Evolutionary conservation across 139 green algal species (phyloP).

Genomic region (Chlamydomonas incerta): DNA sequence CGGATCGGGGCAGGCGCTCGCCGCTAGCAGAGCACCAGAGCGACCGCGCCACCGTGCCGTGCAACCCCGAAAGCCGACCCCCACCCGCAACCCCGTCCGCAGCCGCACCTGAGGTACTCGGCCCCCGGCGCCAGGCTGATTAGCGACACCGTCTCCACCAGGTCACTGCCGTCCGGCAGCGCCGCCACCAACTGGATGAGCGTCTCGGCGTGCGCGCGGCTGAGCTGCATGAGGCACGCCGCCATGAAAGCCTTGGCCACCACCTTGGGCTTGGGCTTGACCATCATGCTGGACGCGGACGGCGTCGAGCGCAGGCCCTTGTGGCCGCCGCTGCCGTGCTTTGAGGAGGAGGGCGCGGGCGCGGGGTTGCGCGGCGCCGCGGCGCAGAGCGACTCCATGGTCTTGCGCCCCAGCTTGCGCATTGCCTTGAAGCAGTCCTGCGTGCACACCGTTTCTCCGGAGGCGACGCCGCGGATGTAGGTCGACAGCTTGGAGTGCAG

Average conservation of each 20-base stretch:
- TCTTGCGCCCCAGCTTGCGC: slow-evolving; percentile 31
- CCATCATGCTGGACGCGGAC: slow-evolving; percentile 5
- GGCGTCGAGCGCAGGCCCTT: not conserved
- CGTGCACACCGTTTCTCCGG: slow-evolving; percentile 4
- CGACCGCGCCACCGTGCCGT: too few relatives aligned
- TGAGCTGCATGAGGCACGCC: slow-evolving; percentile 47
- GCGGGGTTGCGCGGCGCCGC: not conserved
- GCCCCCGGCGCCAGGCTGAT: slow-evolving; percentile 2
- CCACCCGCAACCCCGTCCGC: not conserved
- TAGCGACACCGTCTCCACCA: slow-evolving; percentile 29
- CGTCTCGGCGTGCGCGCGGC: slow-evolving; percentile 2
- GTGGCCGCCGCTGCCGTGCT: too few relatives aligned
- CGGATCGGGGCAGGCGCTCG: too few relatives aligned
- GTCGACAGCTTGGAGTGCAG: slow-evolving; percentile 27
- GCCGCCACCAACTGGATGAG: slow-evolving; percentile 19
- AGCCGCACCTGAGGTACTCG: slow-evolving; percentile 39
- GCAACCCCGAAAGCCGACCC: not conserved
- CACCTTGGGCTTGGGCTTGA: not conserved
- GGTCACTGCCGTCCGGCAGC: not conserved
- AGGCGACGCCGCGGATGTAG: slow-evolving; percentile 27
- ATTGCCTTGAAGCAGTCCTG: slow-evolving; percentile 42
- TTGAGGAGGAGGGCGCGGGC: not conserved
- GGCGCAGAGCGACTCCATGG: not conserved
- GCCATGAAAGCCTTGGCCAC: slow-evolving; percentile 41
- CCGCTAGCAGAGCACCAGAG: too few relatives aligned